Conservation (phyloP, 2,329 filamentous ascomycete species). For the Ascomycota sp. region DNA sequence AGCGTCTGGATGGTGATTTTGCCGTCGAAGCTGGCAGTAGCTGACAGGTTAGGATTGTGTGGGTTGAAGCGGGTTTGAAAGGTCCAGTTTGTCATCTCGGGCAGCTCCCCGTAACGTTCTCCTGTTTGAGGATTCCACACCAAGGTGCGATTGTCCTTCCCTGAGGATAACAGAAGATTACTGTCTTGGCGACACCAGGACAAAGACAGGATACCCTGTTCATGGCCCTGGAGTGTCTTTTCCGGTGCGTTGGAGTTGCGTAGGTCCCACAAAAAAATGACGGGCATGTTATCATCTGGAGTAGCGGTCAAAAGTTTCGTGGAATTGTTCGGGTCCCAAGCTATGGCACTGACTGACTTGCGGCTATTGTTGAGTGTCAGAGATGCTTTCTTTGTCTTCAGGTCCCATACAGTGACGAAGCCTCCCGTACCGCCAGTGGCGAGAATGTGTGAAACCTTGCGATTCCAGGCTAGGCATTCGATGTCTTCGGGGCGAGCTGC, state of each 20-base stretch:
- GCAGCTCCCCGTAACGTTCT: conserved; percentile 71
- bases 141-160: conserved; percentile 88
- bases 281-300: conserved; percentile 65
- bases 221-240: conserved; percentile 69
- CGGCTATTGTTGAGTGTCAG: conserved; percentile 87
- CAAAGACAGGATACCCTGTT: conserved; percentile 76
- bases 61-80: conserved; percentile 91
- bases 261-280: conserved; percentile 84
- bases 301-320: conserved; percentile 88
- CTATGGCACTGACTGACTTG: conserved; percentile 83
- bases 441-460: conserved; percentile 87
- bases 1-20: conserved; percentile 86
- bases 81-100: conserved; percentile 97
- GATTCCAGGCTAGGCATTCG: conserved; percentile 94
- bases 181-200: conserved; percentile 90
- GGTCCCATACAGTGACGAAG: conserved; percentile 94
- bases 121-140: conserved; percentile 93
- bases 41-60: conserved; percentile 73
- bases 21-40: conserved; percentile 90
- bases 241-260: conserved; percentile 92
- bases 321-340: conserved; percentile 88
- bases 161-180: conserved; percentile 72
- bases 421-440: conserved; percentile 83
- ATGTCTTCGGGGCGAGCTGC: conserved; percentile 84
- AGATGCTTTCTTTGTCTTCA: conserved; percentile 94